Conservation (phyloP, 2,329 filamentous ascomycete genomes). For the Penicillium sp. region DNA sequence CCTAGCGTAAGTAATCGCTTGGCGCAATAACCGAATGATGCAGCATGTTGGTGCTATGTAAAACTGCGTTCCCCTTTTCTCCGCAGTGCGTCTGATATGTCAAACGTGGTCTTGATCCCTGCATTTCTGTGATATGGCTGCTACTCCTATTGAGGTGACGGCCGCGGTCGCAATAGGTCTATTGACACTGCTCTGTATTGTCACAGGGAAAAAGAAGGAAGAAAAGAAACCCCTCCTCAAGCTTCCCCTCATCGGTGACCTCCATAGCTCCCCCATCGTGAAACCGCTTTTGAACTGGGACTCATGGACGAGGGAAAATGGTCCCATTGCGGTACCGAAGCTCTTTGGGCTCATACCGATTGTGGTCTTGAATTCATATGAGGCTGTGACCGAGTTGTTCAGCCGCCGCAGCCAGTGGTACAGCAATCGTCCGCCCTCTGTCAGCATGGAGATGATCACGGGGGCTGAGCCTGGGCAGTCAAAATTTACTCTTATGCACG, state of each 20-base stretch:
- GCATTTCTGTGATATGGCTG: not conserved
- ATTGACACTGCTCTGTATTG: not conserved
- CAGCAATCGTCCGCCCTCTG: constrained; percentile 41
- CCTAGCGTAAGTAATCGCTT: not conserved
- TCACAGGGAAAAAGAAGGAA: not conserved
- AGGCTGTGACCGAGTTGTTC: constrained; percentile 42
- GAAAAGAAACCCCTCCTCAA: constrained; percentile 15
- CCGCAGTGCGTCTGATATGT: not conserved
- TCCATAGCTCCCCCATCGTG: constrained; percentile 31
- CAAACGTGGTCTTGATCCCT: not conserved
- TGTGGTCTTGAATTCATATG: constrained; percentile 40
- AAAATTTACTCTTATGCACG: constrained; percentile 46
- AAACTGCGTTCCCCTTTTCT: not conserved
- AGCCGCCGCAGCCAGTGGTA: constrained; percentile 45
- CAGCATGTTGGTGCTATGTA: not conserved
- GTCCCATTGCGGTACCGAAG: constrained; percentile 32
- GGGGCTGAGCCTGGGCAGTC: constrained; percentile 21
- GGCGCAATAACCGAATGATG: not conserved
- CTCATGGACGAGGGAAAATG: constrained; percentile 38
- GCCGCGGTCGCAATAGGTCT: not conserved
- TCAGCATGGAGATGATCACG: constrained; percentile 43
- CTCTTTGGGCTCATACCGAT: constrained; percentile 38
- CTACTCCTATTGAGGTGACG: no score
- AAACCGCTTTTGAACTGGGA: constrained; percentile 33
- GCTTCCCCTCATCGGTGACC: constrained; percentile 34